phyloP scores from a whole-genome alignment of 2,329 filamentous ascomycete species.

The Pestalotiopsis sp. region DNA sequence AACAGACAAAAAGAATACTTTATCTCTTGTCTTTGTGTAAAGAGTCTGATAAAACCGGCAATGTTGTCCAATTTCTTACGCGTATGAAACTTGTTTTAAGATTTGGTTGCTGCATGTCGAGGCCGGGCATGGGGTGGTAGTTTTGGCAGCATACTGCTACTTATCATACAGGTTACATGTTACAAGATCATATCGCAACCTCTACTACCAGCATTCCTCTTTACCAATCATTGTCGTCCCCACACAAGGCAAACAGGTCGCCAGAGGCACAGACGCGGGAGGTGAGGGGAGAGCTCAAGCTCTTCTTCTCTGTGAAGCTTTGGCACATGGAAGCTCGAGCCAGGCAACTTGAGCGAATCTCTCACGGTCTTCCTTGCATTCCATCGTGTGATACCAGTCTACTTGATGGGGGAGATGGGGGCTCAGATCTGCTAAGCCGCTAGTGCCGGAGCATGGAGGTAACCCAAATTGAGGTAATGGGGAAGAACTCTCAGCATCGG shows the following conservation, averaged over 20 bases:
- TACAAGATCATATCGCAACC: background rate
- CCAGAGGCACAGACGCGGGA: background rate
- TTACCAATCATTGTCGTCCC: background rate
- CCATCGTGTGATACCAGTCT: background rate
- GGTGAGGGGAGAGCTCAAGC: too few species aligned
- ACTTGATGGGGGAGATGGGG: background rate
- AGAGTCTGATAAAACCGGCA: too few species aligned
- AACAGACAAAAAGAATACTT: too few species aligned
- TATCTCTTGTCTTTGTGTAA: too few species aligned
- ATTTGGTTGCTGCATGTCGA: background rate
- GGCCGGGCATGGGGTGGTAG: background rate
- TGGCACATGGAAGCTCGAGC: background rate
- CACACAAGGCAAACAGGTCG: background rate
- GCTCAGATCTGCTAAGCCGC: too few species aligned
- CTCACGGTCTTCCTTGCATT: background rate
- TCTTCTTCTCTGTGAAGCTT: too few species aligned
- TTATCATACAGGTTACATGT: background rate
- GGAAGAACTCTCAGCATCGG: too few species aligned
- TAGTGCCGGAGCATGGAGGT: too few species aligned
- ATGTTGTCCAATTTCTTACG: too few species aligned
- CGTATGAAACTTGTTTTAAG: background rate
- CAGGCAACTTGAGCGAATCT: background rate
- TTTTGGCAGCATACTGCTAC: background rate
- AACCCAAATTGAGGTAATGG: too few species aligned
- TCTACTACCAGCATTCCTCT: background rate